Conservation (phyloP, 768 basidiomycete genomes). For the Ramaria rubella region DNA sequence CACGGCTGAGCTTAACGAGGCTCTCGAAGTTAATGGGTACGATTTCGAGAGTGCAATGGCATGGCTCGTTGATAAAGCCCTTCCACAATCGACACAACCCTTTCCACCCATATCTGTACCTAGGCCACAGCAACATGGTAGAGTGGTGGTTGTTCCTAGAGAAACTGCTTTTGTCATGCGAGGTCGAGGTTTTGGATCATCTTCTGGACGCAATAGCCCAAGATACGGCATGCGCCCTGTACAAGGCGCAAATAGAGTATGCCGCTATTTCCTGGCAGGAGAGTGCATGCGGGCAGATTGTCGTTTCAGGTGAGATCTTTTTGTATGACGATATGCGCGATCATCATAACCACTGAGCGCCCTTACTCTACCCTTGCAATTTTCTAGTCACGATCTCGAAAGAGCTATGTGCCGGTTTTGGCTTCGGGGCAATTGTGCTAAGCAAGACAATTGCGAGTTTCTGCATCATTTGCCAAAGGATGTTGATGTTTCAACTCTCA, state of each 20-base stretch:
- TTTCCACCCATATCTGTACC: slow-evolving; percentile 12
- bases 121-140: slow-evolving; percentile 44
- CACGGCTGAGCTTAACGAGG: slow-evolving; percentile 89
- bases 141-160: slow-evolving; percentile 59
- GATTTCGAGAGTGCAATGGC: slow-evolving; percentile 97
- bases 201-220: slow-evolving; percentile 24
- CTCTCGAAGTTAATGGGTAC: slow-evolving; percentile 77
- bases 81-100: slow-evolving; percentile 38
- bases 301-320: slow-evolving; percentile 76
- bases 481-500: slow-evolving; percentile 68
- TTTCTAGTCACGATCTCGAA: slow-evolving; percentile 84
- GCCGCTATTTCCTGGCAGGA: slow-evolving; percentile 93
- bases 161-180: slow-evolving; percentile 37
- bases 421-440: slow-evolving; percentile 95
- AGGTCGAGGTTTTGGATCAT: slow-evolving; percentile 34
- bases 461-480: slow-evolving; percentile 86
- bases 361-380: slow-evolving; percentile 7
- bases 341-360: slow-evolving; percentile 3
- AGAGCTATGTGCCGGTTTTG: slow-evolving; percentile 94
- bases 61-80: slow-evolving; percentile 76
- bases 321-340: background rate
- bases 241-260: slow-evolving; percentile 71
- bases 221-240: slow-evolving; percentile 46
- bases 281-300: slow-evolving; percentile 96
- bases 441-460: slow-evolving; percentile 95